Base-by-base conservation (phyloP, 306 rosid genomes). In the Astragalus membranaceus region DNA sequence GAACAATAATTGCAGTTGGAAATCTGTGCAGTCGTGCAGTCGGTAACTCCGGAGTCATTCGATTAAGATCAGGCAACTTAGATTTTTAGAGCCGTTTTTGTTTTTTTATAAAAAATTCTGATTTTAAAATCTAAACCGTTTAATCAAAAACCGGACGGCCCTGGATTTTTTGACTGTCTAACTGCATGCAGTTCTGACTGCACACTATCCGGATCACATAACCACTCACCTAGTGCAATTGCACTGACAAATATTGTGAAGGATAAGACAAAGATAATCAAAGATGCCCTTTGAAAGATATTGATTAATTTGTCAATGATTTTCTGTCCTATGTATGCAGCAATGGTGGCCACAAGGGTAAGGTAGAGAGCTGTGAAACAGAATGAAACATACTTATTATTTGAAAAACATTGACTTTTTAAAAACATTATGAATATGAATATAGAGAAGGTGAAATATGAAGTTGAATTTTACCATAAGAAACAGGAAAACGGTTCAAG, bases 401-500 rank as follows among this genome's bases (percentile, higher is more conserved):
- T 36, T 47, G 63, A 14, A 50, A 2, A 3, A 0, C 26, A 20
- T 48, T 50, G 6, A 10, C 7, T 44, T 26, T 8, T 39, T 1
- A 39, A 8, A 11, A 39, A 3, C 11, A 39, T 8, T 39, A 2
- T 39, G 8, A 37, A 39, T 5, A 37, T 8, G 8, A 5, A 33
- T 26, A 26, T 26, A 26, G 3, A 26, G 30, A 12, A 35, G 39
- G 8, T 5, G 6, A 59, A 58, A 0, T 59, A 14, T 59, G 15
- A 5, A 14, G 7, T 35, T 59, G 23, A 58, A 33, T 58, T 79
- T 77, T 57, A 88, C 98, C 98, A 32, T 92, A 85, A 15, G 96
- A 89, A 75, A 89, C 78, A 10, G 98, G 96, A 58, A 92, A 92
- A 54, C 94, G 98, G 13, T 85, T 84, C 52, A 92, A 74, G 13